phyloP scores from a whole-genome alignment of 495 filamentous ascomycete species.

The Aspergillus biplanus region DNA sequence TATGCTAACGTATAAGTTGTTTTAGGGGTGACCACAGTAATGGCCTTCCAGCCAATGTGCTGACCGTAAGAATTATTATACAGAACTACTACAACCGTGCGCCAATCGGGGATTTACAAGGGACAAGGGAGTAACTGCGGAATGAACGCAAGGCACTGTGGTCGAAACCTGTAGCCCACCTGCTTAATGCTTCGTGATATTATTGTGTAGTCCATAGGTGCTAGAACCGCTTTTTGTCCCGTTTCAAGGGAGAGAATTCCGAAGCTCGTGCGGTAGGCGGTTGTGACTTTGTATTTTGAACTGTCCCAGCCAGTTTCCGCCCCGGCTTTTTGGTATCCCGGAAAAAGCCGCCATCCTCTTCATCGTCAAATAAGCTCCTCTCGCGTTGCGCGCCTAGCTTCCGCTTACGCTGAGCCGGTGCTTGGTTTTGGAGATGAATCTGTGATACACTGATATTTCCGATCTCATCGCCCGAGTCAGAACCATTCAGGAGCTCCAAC shows the following conservation, averaged over 20 bases:
- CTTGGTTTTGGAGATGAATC: slow-evolving; percentile 32
- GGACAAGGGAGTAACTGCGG: no score
- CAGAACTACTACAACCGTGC: no score
- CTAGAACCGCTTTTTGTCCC: slow-evolving; percentile 61
- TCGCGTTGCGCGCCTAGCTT: slow-evolving; percentile 66
- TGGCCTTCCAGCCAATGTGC: no score
- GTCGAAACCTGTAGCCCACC: no score
- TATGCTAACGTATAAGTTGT: no score
- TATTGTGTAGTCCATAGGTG: no score
- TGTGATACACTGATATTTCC: slow-evolving; percentile 3
- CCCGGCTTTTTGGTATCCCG: slow-evolving; percentile 36
- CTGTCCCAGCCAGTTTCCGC: slow-evolving; percentile 34
- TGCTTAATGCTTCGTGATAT: no score
- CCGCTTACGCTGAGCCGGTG: slow-evolving; percentile 69
- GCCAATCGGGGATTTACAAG: no score
- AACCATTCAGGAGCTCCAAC: slow-evolving; percentile 6
- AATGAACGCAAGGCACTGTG: no score
- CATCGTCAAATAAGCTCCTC: slow-evolving; percentile 77
- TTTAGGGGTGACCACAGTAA: no score
- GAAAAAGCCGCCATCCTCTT: slow-evolving; percentile 57
- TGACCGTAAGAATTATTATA: no score
- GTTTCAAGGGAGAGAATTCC: slow-evolving; percentile 81
- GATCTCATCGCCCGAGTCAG: slow-evolving; percentile 10
- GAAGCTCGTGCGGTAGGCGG: slow-evolving; percentile 31
- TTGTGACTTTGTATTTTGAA: slow-evolving; percentile 24